phyloP scores from a whole-genome alignment of 352 stramenopile species.

The Thalassiosira livingstoniorum region DNA sequence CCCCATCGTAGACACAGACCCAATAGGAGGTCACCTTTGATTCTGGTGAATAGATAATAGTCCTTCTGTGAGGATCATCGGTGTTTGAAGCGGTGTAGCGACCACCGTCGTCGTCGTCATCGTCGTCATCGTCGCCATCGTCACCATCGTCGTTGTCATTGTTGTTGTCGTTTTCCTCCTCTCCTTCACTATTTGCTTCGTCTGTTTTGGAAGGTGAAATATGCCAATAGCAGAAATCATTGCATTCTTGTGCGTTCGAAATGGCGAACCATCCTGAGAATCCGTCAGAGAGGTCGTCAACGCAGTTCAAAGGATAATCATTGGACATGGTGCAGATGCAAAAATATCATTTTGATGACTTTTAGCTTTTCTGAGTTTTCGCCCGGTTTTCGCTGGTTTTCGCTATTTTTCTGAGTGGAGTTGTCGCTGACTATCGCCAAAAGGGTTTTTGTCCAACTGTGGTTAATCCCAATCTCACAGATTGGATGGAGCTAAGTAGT shows the following conservation, averaged over 20 bases:
- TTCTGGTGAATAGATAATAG: conserved; percentile 34
- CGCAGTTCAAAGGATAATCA: conserved; percentile 59
- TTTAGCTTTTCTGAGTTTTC: no score
- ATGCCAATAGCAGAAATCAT: conserved; percentile 68
- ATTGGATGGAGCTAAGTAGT: no score
- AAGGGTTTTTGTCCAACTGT: no score
- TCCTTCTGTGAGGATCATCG: conserved; percentile 49
- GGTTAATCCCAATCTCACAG: no score
- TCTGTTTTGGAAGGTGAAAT: background rate
- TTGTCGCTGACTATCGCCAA: no score
- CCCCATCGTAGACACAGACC: conserved; percentile 55
- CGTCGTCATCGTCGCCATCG: conserved; percentile 2
- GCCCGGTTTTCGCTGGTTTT: no score
- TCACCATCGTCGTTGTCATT: background rate
- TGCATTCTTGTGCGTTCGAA: conserved; percentile 58
- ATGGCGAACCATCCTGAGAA: conserved; percentile 70
- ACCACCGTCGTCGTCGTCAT: background rate
- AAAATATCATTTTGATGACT: no score
- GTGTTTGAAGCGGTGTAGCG: conserved; percentile 49
- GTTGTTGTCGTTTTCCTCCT: background rate
- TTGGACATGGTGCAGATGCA: background rate
- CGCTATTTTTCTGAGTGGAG: no score
- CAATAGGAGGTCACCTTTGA: conserved; percentile 30
- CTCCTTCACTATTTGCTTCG: background rate
- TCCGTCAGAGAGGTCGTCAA: conserved; percentile 53